A percentile compares a stretch with the other conserved stretches of the same genome.
These are phyloP conservation scores for Fusarium stilboides DNA, from an alignment of 2,329 filamentous ascomycete species.

Conservation along the genomic window DNA sequence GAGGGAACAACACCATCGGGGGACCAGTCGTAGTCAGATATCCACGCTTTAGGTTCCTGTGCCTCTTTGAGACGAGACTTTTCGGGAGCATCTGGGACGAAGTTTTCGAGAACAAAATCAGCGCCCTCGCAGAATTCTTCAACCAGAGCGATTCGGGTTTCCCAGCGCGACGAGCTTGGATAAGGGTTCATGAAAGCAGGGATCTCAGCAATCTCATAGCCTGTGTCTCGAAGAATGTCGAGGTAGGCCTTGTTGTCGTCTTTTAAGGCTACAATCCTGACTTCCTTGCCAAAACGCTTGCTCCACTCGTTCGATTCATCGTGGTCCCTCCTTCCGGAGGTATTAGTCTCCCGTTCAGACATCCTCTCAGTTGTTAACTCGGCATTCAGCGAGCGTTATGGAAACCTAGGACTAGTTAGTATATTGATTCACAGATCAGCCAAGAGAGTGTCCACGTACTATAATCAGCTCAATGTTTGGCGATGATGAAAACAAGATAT, in stretches of 20 bases:
- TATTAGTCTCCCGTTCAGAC: neutral
- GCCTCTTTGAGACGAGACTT: too few relatives aligned
- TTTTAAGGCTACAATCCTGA: neutral
- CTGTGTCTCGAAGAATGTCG: neutral
- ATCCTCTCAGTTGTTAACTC: neutral
- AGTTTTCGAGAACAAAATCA: neutral
- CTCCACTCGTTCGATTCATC: slow-evolving; percentile 1
- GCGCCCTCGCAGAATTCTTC: slow-evolving; percentile 1
- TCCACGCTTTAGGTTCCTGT: slow-evolving; percentile 5
- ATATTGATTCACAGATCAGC: too few relatives aligned
- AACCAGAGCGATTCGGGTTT: neutral
- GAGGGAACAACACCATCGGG: neutral
- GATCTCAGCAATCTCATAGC: neutral
- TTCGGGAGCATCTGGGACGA: neutral
- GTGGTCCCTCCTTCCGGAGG: neutral
- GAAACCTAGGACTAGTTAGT: too few relatives aligned
- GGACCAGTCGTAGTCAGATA: slow-evolving; percentile 3
- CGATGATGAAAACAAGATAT: too few relatives aligned
- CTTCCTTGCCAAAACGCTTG: neutral
- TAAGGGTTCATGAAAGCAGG: neutral
- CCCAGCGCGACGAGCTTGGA: neutral
- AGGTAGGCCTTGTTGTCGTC: neutral
- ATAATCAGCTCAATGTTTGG: too few relatives aligned
- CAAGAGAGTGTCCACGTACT: too few relatives aligned
- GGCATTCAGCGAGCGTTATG: too few relatives aligned